Conservation (phyloP, 306 rosid species). For the Castanospermum australe region DNA sequence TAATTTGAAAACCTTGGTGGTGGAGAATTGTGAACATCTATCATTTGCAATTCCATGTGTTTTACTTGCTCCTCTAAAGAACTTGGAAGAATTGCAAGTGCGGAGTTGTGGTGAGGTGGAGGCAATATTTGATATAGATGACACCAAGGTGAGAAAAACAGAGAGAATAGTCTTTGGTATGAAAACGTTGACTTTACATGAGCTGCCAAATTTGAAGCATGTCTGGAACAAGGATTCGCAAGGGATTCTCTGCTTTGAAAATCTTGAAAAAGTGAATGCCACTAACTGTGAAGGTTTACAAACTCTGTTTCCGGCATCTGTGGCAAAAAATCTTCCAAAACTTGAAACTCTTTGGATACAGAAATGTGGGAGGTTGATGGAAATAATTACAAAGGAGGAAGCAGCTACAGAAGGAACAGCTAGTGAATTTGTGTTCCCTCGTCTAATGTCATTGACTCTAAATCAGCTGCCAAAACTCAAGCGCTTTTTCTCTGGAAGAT, state of each 20-base stretch:
- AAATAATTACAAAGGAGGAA: background rate
- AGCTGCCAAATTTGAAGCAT: background rate
- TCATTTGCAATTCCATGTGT: background rate
- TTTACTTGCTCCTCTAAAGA: background rate
- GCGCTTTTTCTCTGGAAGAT: background rate
- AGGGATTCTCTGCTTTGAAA: background rate
- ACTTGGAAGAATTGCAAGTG: slow-evolving; percentile 1
- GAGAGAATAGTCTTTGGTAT: background rate
- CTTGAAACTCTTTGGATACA: background rate
- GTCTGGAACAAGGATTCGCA: background rate
- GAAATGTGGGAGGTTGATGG: background rate
- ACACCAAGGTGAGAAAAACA: background rate
- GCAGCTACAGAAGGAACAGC: background rate
- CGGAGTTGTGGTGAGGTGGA: accelerated
- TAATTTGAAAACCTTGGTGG: background rate
- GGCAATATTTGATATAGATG: background rate
- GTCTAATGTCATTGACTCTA: background rate
- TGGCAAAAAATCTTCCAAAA: background rate
- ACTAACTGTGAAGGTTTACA: background rate
- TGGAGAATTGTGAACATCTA: background rate
- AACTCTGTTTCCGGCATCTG: background rate
- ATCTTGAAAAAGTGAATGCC: background rate
- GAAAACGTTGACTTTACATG: background rate
- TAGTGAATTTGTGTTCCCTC: background rate
- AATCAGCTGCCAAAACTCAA: background rate